Percentiles rank a stretch among this genome's conserved stretches.
These are phyloP conservation scores for Zymoseptoria passerinii DNA, from an alignment of 2,329 filamentous ascomycete genomes.

Conservation along the genomic window DNA sequence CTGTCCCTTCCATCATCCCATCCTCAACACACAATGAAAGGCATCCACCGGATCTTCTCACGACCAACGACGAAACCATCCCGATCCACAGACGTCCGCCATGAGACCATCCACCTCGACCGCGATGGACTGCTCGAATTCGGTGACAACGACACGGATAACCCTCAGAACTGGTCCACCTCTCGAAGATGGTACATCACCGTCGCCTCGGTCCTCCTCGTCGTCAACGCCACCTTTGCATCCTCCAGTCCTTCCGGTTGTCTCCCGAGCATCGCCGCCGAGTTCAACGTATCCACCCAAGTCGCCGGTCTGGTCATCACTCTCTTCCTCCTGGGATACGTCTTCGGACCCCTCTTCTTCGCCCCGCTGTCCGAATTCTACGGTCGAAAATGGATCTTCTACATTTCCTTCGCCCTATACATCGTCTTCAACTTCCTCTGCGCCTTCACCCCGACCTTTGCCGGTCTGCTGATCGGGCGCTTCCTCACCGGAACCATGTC, in stretches of 20 bases:
- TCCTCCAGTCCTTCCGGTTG: slow-evolving; percentile 37
- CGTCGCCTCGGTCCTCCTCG: slow-evolving; percentile 35
- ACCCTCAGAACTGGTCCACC: slow-evolving; percentile 39
- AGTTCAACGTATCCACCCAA: slow-evolving; percentile 42
- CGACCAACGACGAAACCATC: slow-evolving; percentile 5
- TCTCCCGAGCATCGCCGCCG: slow-evolving; percentile 35
- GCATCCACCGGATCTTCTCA: slow-evolving; percentile 1
- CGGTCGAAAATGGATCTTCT: slow-evolving; percentile 49
- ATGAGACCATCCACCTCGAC: slow-evolving; percentile 31
- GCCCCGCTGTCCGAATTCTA: slow-evolving; percentile 59
- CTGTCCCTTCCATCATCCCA: background rate
- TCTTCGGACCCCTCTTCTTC: slow-evolving; percentile 54
- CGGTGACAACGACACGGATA: slow-evolving; percentile 41
- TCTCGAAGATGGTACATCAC: slow-evolving; percentile 36
- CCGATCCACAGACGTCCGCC: background rate
- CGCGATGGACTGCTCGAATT: slow-evolving; percentile 44
- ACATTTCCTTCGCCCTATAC: slow-evolving; percentile 33
- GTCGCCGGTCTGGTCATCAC: slow-evolving; percentile 31
- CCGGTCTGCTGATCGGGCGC: slow-evolving; percentile 44
- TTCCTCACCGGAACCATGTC: slow-evolving; percentile 51
- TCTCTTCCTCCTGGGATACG: slow-evolving; percentile 41
- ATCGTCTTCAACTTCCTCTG: slow-evolving; percentile 46
- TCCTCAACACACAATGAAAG: slow-evolving; percentile 1
- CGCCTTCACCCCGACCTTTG: slow-evolving; percentile 49
- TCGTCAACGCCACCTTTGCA: slow-evolving; percentile 49